Conservation (phyloP, 768 basidiomycete genomes). For the Suillus lakei region DNA sequence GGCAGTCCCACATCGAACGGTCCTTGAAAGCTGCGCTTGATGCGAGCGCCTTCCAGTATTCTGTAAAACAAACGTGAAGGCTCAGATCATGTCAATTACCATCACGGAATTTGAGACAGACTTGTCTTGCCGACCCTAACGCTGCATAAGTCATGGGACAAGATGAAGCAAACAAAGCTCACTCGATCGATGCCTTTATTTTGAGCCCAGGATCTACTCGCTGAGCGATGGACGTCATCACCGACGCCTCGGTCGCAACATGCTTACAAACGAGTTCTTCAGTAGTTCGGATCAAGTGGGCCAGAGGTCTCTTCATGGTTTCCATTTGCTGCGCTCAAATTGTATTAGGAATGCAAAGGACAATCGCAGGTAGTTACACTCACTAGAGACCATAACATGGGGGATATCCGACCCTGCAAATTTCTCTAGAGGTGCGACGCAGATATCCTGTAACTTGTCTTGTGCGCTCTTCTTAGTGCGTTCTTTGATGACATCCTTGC, state of each 20-base stretch:
- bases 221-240: slow-evolving; percentile 4
- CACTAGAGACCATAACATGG: no score
- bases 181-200: slow-evolving; percentile 3
- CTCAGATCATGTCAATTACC: slow-evolving; percentile 6
- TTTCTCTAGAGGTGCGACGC: no score
- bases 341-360: no score
- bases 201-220: neutral
- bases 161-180: neutral
- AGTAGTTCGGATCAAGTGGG: slow-evolving; percentile 1
- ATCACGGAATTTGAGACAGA: slow-evolving; percentile 14
- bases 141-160: neutral
- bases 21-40: slow-evolving; percentile 17
- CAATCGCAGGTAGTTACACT: no score
- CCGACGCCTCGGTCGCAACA: neutral
- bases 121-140: slow-evolving; percentile 11
- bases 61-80: slow-evolving; percentile 6
- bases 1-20: slow-evolving; percentile 7
- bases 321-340: neutral
- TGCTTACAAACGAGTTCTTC: neutral
- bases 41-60: slow-evolving; percentile 22
- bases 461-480: no score
- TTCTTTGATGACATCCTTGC: no score
- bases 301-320: neutral
- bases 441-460: no score
- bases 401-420: no score